Percentiles rank a stretch among this genome's conserved stretches.
Conservation (phyloP, 306 rosid species). For the Cucurbita pepo region DNA sequence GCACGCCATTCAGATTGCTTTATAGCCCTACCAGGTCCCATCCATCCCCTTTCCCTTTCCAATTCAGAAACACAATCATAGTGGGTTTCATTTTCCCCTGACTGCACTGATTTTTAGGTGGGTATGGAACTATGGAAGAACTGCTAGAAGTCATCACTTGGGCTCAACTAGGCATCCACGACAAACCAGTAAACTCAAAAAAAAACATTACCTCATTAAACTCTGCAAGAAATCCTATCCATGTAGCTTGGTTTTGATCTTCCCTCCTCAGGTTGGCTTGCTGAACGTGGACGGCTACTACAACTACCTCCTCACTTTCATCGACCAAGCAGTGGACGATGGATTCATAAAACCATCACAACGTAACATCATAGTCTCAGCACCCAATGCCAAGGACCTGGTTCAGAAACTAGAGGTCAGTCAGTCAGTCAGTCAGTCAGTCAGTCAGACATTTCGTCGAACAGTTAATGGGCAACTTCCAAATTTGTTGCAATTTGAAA, state of each 20-base stretch:
- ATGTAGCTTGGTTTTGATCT: background rate
- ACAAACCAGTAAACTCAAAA: conserved; percentile 29
- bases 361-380: conserved; percentile 39
- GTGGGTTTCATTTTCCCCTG: background rate
- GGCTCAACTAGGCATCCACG: conserved; percentile 54
- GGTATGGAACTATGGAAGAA: conserved; percentile 48
- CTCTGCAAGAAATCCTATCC: background rate
- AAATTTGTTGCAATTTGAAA: background rate
- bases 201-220: background rate
- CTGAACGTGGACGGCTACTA: conserved; percentile 46
- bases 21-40: conserved; percentile 48
- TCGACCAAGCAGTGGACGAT: conserved; percentile 46
- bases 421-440: background rate
- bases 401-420: conserved; percentile 43
- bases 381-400: conserved; percentile 40
- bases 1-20: conserved; percentile 54
- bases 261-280: conserved; percentile 27
- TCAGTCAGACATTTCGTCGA: background rate
- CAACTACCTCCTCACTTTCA: conserved; percentile 33
- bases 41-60: background rate
- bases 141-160: conserved; percentile 42
- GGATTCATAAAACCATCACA: conserved; percentile 48
- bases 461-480: background rate
- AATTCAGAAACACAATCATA: background rate
- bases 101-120: conserved; percentile 20